Evolutionary conservation across 2,329 filamentous ascomycete genomes (phyloP), one percentile per base, ranked within the genome.

Genomic region (Venturia oleaginea): DNA sequence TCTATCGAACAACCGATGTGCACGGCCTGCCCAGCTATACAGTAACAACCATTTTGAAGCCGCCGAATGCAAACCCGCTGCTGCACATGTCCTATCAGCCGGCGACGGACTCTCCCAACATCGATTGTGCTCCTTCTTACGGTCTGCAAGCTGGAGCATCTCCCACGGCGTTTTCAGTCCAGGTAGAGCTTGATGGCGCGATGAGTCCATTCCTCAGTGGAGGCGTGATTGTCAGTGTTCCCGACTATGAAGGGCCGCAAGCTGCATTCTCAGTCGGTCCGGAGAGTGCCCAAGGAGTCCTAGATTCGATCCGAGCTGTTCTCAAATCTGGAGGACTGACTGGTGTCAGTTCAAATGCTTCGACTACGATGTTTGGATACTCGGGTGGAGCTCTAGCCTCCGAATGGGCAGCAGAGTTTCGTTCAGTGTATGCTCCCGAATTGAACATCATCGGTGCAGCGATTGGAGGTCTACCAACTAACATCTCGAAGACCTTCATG

Each of bases 391-490:
- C 67, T 0, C 57, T 71, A 13, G 70, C 70, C 7, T 70, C 66
- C 48, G 68, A 68, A 32, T 72, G 68, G 67, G 72, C 71, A 10
- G 67, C 68, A 13, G 70, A 71, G 60, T 67, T 72, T 11, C 67
- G 70, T 43, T 54, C 67, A 2, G 59, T 62, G 10, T 73, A 73
- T 51, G 72, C 72, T 4, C 68, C 71, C 3, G 72, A 73, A 42
- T 64, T 73, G 38, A 48, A 67, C 4, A 70, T 74, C 59, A 66
- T 66, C 4, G 74, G 73, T 24, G 66, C 69, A 4, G 72, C 72
- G 1, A 60, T 72, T 2, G 73, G 73, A 30, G 74, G 73, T 17
- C 61, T 72, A 4, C 70, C 70, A 3, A 68, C 72, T 3, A 73
- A 75, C 51, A 55, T 73, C 40, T 69, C 17, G 13, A 55, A 1